phyloP scores from a whole-genome alignment of 2,329 filamentous ascomycete genomes.

The Talaromyces pinophilus region DNA sequence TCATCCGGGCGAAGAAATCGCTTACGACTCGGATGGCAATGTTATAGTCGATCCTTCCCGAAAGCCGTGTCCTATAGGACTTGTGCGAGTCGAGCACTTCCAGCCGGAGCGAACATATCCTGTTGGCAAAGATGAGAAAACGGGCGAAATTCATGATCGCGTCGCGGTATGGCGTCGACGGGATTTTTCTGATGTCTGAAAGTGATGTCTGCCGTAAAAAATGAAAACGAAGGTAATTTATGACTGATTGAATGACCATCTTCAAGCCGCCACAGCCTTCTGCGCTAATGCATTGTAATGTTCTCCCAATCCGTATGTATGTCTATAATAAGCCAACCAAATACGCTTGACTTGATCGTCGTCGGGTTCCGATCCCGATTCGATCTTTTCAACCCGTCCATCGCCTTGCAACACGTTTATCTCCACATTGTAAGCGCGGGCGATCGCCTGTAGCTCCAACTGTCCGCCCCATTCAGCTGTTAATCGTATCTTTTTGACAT shows the following conservation, averaged over 20 bases:
- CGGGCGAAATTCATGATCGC: conserved; percentile 44
- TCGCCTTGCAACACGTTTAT: conserved; percentile 84
- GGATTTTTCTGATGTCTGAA: conserved; percentile 1
- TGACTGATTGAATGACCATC: not conserved
- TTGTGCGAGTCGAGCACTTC: conserved; percentile 56
- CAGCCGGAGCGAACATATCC: conserved; percentile 59
- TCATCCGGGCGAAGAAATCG: conserved; percentile 66
- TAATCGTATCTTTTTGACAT: conserved; percentile 74
- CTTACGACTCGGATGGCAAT: conserved; percentile 59
- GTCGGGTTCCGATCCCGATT: conserved; percentile 50
- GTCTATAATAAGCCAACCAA: conserved; percentile 93
- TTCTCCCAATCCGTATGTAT: conserved; percentile 91
- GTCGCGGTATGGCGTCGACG: conserved; percentile 48
- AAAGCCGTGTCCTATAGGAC: conserved; percentile 41
- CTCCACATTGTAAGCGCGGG: conserved; percentile 74
- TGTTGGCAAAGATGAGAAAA: conserved; percentile 50
- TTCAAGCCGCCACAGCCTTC: conserved; percentile 27
- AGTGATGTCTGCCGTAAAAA: not conserved
- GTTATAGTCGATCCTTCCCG: conserved; percentile 52
- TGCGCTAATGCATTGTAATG: conserved; percentile 89
- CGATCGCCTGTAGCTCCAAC: conserved; percentile 82
- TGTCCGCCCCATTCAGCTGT: conserved; percentile 97
- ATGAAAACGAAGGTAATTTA: not conserved
- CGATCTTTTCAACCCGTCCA: conserved; percentile 75
- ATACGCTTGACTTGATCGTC: conserved; percentile 59